Percentiles rank a stretch among this genome's conserved stretches.
These are phyloP conservation scores for Rhizopus arrhizus DNA, from an alignment of 371 early-diverging fungal genomes.

Conservation along the genomic window DNA sequence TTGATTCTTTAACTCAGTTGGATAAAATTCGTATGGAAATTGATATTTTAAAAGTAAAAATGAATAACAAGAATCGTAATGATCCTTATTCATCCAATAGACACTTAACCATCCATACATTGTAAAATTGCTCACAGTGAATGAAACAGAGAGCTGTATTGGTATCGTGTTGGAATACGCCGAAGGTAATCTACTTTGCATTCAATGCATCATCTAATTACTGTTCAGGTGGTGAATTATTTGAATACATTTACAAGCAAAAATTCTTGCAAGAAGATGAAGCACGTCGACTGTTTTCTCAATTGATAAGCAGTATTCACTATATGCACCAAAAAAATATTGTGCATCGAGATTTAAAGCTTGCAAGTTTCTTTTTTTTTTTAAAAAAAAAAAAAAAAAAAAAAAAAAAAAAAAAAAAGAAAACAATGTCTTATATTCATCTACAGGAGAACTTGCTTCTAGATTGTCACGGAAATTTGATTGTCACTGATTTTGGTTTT, in stretches of 20 bases:
- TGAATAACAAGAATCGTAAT: slow-evolving; percentile 8
- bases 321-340: slow-evolving; percentile 88
- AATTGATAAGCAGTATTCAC: slow-evolving; percentile 86
- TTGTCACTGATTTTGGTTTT: slow-evolving; percentile 99
- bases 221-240: slow-evolving; percentile 81
- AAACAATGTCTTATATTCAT: slow-evolving; percentile 20
- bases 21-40: slow-evolving; percentile 83
- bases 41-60: slow-evolving; percentile 73
- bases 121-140: slow-evolving; percentile 92
- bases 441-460: slow-evolving; percentile 92
- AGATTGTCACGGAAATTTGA: slow-evolving; percentile 85
- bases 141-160: slow-evolving; percentile 92
- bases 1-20: slow-evolving; percentile 72
- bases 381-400: too few species aligned
- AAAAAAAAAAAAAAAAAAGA: too few species aligned
- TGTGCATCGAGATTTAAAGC: slow-evolving; percentile 95
- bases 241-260: slow-evolving; percentile 92
- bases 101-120: slow-evolving; percentile 87
- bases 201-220: slow-evolving; percentile 2
- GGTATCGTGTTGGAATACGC: slow-evolving; percentile 95
- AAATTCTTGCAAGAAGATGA: slow-evolving; percentile 87
- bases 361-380: slow-evolving; percentile 59
- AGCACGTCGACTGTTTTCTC: slow-evolving; percentile 89
- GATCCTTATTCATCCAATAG: slow-evolving; percentile 43
- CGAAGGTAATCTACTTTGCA: slow-evolving; percentile 48